Conservation (phyloP, 139 green algal species). For the Chlorella vulgaris region DNA sequence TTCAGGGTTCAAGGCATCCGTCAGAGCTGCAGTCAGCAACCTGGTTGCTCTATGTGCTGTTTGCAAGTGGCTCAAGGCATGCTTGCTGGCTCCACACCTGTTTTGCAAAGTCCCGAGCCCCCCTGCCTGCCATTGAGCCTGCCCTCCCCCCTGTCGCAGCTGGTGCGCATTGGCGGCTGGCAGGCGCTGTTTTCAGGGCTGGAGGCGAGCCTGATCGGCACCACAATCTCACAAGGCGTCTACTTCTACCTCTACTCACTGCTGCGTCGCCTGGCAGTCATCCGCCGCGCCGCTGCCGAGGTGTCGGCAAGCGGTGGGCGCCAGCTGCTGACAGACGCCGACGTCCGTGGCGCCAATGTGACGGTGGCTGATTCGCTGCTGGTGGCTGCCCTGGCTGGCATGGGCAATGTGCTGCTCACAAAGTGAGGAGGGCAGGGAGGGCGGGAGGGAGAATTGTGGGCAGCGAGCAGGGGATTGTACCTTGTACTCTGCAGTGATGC, state of each 20-base stretch:
- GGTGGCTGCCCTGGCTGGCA: conserved; percentile 78
- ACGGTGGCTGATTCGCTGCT: conserved; percentile 71
- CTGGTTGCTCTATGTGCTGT: neutral
- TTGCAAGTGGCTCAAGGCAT: neutral
- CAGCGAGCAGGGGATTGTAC: neutral
- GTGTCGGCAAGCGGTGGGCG: neutral
- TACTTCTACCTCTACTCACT: conserved; percentile 84
- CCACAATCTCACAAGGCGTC: conserved; percentile 76
- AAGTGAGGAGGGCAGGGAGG: neutral
- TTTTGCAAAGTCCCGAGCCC: neutral
- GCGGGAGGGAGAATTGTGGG: neutral
- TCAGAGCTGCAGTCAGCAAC: neutral
- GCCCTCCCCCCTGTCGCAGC: conserved; percentile 30
- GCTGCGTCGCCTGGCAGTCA: conserved; percentile 43
- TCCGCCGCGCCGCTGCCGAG: conserved; percentile 6
- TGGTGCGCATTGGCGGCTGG: conserved; percentile 52
- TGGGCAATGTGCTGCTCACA: conserved; percentile 87
- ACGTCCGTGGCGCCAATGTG: conserved; percentile 48
- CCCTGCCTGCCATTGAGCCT: neutral
- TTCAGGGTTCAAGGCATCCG: neutral
- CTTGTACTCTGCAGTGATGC: neutral
- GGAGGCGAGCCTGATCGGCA: conserved; percentile 72
- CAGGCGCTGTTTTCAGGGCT: conserved; percentile 71
- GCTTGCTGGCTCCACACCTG: neutral
- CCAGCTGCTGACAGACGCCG: neutral